Conservation (phyloP, 495 filamentous ascomycete genomes). For the Neurospora sp. region DNA sequence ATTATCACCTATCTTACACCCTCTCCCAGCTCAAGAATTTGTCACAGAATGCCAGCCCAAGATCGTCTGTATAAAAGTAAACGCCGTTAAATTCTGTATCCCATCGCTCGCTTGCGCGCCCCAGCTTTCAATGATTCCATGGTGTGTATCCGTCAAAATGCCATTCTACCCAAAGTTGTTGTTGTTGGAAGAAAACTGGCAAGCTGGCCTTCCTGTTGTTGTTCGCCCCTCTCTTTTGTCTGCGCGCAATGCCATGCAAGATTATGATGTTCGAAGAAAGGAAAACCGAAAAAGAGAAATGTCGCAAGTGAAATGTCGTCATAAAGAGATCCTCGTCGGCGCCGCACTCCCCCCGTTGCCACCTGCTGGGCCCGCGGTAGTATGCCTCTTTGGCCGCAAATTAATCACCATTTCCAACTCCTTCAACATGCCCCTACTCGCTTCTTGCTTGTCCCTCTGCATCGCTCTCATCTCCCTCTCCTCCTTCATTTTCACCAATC, state of each 20-base stretch:
- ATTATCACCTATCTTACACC: neutral
- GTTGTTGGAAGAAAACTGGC: neutral
- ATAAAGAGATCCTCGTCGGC: slow-evolving; percentile 23
- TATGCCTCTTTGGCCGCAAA: slow-evolving; percentile 47
- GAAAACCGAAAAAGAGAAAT: neutral
- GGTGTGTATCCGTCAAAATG: neutral
- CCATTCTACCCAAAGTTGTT: neutral
- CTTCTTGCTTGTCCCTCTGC: slow-evolving; percentile 60
- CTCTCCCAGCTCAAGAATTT: neutral
- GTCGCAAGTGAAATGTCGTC: slow-evolving; percentile 12
- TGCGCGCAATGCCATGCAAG: neutral
- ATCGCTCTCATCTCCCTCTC: slow-evolving; percentile 63
- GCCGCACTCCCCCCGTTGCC: slow-evolving; percentile 5
- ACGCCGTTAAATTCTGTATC: neutral
- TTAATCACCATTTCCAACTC: slow-evolving; percentile 86
- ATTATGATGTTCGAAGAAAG: neutral
- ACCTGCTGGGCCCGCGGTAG: neutral
- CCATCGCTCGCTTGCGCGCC: neutral
- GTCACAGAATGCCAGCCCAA: neutral
- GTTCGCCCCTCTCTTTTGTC: neutral
- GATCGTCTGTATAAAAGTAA: neutral
- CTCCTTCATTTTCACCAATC: slow-evolving; percentile 79
- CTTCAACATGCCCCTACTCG: slow-evolving; percentile 77
- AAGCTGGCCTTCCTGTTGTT: neutral
- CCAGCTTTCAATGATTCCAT: neutral